Percentiles rank a stretch among this genome's conserved stretches.
Evolutionary conservation across 805 yeast species (phyloP).

Genomic region (Wickerhamiella shivajii): DNA sequence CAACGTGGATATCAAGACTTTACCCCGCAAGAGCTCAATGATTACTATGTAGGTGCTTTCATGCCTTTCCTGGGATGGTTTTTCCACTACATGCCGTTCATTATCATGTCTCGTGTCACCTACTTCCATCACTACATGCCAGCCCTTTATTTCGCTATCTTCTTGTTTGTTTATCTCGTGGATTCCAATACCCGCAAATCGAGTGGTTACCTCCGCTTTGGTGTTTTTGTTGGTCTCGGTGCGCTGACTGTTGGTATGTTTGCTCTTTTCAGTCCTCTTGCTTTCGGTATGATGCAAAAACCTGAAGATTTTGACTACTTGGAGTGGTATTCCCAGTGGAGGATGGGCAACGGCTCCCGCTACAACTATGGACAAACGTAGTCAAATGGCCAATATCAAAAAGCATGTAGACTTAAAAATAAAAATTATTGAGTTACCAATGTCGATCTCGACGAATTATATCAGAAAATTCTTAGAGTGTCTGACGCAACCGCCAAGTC

Average conservation of each 20-base stretch:
- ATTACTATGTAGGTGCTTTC: conserved; percentile 47
- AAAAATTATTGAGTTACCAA: background rate
- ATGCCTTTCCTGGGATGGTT: conserved; percentile 87
- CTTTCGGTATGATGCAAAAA: conserved; percentile 67
- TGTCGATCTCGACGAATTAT: background rate
- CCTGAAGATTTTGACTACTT: conserved; percentile 35
- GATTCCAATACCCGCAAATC: conserved; percentile 32
- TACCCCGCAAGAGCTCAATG: conserved; percentile 29
- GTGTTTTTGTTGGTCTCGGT: conserved; percentile 35
- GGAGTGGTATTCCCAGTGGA: conserved; percentile 45
- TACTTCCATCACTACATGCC: conserved; percentile 96
- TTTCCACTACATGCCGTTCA: conserved; percentile 76
- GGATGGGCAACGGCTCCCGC: conserved; percentile 19
- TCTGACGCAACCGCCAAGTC: conserved; percentile 11
- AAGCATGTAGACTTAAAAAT: too few species aligned
- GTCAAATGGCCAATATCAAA: too few species aligned
- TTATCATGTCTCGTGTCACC: conserved; percentile 89
- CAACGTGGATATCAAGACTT: conserved; percentile 52
- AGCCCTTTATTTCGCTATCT: conserved; percentile 84
- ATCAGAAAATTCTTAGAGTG: conserved; percentile 5
- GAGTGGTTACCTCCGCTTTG: conserved; percentile 17
- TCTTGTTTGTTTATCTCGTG: conserved; percentile 50
- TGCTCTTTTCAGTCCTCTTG: conserved; percentile 46
- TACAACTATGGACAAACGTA: conserved; percentile 7
- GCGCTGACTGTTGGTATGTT: conserved; percentile 42